Percentiles rank a stretch among this genome's conserved stretches.
These are phyloP conservation scores for Iris pallida DNA, from an alignment of 116 monocot species.

Conservation along the genomic window DNA sequence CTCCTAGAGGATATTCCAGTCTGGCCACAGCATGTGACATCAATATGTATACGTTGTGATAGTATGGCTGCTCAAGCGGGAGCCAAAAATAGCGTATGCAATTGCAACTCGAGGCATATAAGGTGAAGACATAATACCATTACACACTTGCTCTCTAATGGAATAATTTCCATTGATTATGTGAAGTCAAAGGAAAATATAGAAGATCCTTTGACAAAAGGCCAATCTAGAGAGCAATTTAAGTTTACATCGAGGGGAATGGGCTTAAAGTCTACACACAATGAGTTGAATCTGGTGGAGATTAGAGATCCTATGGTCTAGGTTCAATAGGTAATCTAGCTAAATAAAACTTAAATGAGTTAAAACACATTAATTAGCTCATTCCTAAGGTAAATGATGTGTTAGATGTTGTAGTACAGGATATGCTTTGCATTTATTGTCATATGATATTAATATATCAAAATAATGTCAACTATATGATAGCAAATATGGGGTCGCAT, in stretches of 20 bases:
- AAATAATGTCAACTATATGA: not conserved
- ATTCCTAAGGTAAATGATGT: not conserved
- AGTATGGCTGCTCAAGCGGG: not conserved
- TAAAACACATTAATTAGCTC: not conserved
- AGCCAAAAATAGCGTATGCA: not conserved
- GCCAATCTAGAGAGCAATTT: not conserved
- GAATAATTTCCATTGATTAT: slow-evolving; percentile 9
- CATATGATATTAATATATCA: not conserved
- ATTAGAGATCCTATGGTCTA: slow-evolving; percentile 3
- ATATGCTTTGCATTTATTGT: not conserved
- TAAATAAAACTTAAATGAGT: not conserved
- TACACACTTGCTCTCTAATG: not conserved
- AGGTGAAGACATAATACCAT: not conserved
- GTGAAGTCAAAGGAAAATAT: slow-evolving; percentile 5
- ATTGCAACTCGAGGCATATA: slow-evolving; percentile 1
- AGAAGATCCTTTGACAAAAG: not conserved
- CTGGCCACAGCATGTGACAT: not conserved
- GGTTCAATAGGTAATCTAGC: not conserved
- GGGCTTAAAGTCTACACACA: not conserved
- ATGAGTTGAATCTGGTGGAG: not conserved
- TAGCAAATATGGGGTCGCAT: not conserved
- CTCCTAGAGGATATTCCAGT: not conserved
- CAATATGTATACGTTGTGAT: not conserved
- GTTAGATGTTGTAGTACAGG: not conserved
- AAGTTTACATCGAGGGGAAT: not conserved